Evolutionary conservation across 768 basidiomycete species (phyloP), one percentile per base, ranked within the genome.

Genomic region (Podaxis sp.): DNA sequence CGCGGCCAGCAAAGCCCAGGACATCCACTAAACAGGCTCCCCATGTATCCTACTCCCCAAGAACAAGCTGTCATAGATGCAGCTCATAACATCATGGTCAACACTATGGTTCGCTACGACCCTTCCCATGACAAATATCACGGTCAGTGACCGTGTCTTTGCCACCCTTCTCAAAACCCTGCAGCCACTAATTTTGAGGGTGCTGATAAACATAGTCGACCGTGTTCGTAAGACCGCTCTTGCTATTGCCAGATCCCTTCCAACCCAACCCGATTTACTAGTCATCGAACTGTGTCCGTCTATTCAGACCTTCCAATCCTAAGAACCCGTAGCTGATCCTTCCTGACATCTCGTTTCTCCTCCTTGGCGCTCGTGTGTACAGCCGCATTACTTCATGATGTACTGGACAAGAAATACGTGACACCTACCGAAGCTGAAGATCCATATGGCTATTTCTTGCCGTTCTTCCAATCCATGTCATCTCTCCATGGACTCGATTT

Each of bases 381-480:
- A 83, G 88, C 90, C 32, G 89, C 94, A n/a, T 81, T 96, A 40
- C 82, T 95, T 48, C 94, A 95, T 67, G 93, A 96, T 71, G 80
- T 94, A 44, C 76, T 91, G 36, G 91, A 93, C 80, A 91, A 89
- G 75, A 93, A 93, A 77, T 92, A 93, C 68, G 86, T 87, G 16
- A 75, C 85, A 1, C 71, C 78, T 11, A 78, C 77, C 57, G 72
- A 82, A 65, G 81, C 83, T 11, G 76, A 81, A 16, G 84, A 90
- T 68, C 83, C 88, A 5, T 84, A 84, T 71, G 72, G 75, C 58
- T 90, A 82, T 68, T 88, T 91, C 70, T 74, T 84, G 23, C 86
- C 90, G 21, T 84, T 85, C 71, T 90, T 90, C 69, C 63, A 76
- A 57, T 72, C 70, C 3, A 73, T 82, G 68, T 76, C 76, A 4